These are phyloP conservation scores for Cydonia oblonga DNA, from an alignment of 331 rosid species.

Conservation along the genomic window DNA sequence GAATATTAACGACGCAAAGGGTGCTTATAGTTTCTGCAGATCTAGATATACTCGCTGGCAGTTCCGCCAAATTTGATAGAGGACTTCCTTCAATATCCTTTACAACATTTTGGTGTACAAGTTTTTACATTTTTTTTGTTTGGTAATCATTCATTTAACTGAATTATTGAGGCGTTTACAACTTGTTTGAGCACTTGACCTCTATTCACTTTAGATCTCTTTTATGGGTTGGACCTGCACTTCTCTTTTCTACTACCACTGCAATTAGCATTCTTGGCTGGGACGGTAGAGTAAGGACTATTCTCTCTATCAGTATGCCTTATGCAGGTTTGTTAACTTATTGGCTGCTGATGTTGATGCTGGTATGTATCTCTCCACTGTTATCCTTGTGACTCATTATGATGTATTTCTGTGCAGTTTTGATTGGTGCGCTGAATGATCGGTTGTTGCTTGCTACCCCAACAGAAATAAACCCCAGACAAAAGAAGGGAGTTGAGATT, in stretches of 20 bases:
- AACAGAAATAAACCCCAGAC: constrained; percentile 83
- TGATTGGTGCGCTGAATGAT: constrained; percentile 87
- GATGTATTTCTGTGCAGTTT: constrained; percentile 45
- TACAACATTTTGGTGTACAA: constrained; percentile 3
- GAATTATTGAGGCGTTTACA: constrained; percentile 1
- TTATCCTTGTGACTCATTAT: constrained; percentile 22
- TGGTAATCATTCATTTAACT: neutral
- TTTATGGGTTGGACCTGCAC: constrained; percentile 96
- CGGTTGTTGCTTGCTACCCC: constrained; percentile 76
- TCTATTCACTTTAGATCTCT: constrained; percentile 77
- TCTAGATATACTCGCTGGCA: constrained; percentile 77
- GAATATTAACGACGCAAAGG: constrained; percentile 75
- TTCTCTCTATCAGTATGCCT: constrained; percentile 75
- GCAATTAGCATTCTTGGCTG: constrained; percentile 86
- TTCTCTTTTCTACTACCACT: constrained; percentile 89
- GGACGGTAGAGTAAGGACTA: constrained; percentile 94
- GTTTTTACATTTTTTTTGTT: neutral
- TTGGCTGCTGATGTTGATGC: neutral
- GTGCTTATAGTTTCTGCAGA: constrained; percentile 83
- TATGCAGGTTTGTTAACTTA: constrained; percentile 51
- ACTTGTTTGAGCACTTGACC: constrained; percentile 46
- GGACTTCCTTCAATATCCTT: constrained; percentile 99
- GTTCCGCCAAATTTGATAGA: constrained; percentile 65
- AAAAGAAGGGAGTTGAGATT: constrained; percentile 72
- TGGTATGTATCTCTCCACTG: neutral